These are phyloP conservation scores for Hevea brasiliensis DNA, from an alignment of 345 rosid species.

Conservation along the genomic window DNA sequence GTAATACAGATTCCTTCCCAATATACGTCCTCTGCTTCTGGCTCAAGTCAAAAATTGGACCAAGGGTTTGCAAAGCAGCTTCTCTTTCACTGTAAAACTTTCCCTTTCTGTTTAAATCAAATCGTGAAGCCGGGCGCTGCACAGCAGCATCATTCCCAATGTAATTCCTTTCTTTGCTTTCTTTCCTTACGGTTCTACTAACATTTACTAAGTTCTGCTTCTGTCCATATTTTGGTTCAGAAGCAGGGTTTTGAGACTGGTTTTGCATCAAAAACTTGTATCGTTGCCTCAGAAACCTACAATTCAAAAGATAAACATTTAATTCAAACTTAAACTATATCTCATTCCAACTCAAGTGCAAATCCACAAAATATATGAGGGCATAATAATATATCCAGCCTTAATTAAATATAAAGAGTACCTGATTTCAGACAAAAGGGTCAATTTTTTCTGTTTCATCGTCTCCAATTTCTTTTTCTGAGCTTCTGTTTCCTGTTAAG, in stretches of 20 bases:
- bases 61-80: conserved; percentile 6
- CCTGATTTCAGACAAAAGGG: conserved; percentile 75
- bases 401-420: conserved; percentile 18
- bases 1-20: conserved; percentile 28
- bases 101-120: conserved; percentile 42
- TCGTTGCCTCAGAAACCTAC: conserved; percentile 70
- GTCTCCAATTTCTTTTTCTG: conserved; percentile 50
- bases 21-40: conserved; percentile 35
- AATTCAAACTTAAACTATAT: background rate
- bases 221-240: conserved; percentile 17
- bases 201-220: conserved; percentile 22
- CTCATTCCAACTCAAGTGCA: background rate
- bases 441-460: conserved; percentile 53
- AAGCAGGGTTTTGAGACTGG: conserved; percentile 30
- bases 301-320: conserved; percentile 6
- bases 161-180: conserved; percentile 29
- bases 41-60: conserved; percentile 40
- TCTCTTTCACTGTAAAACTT: conserved; percentile 28
- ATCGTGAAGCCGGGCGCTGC: conserved; percentile 17
- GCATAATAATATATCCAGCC: background rate
- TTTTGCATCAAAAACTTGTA: conserved; percentile 52
- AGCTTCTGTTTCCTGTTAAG: conserved; percentile 65
- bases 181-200: conserved; percentile 29
- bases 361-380: conserved; percentile 4
- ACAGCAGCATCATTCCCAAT: conserved; percentile 30